A percentile compares a stretch with the other conserved stretches of the same genome.
These are phyloP conservation scores for Dioscorea dumetorum DNA, from an alignment of 106 monocot species.

Conservation along the genomic window DNA sequence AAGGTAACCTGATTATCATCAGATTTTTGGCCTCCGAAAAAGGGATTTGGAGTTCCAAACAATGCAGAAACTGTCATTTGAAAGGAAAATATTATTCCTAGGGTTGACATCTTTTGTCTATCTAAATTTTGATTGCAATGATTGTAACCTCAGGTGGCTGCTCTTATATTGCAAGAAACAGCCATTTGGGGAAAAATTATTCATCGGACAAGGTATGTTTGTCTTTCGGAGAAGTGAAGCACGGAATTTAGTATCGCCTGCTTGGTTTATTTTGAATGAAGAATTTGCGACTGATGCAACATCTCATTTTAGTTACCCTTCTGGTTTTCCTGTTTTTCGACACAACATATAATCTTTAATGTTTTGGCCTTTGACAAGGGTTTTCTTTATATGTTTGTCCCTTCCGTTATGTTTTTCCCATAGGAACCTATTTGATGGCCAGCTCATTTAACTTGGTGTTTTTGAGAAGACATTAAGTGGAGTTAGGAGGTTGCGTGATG, in stretches of 20 bases:
- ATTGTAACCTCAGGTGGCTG: constrained; percentile 55
- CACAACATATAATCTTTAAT: no score
- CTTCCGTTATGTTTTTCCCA: not conserved
- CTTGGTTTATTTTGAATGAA: no score
- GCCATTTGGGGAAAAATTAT: constrained; percentile 72
- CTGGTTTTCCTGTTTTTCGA: no score
- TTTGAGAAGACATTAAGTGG: constrained; percentile 46
- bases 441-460: no score
- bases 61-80: no score
- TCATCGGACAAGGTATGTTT: constrained; percentile 67
- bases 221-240: not conserved
- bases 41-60: not conserved
- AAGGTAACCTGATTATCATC: not conserved
- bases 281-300: no score
- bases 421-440: not conserved
- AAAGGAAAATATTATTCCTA: not conserved
- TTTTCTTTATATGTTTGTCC: no score
- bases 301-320: no score
- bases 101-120: not conserved
- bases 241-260: no score
- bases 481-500: constrained; percentile 86
- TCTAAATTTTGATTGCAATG: no score
- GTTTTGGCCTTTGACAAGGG: no score
- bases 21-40: not conserved
- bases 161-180: constrained; percentile 74